Evolutionary conservation across 257 asterid genomes (phyloP).

Genomic region (Prunella vulgaris): DNA sequence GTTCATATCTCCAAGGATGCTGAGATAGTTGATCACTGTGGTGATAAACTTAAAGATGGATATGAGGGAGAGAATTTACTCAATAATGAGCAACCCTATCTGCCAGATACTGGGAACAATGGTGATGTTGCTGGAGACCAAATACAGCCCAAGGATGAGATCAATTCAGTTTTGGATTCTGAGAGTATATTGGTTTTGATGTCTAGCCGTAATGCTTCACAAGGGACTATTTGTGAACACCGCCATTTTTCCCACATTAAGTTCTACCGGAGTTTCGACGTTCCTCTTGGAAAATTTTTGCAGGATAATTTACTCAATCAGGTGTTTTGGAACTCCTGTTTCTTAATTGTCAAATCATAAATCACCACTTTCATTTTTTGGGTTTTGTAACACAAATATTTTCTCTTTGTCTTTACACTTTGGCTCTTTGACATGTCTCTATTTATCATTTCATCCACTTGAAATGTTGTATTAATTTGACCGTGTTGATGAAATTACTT

Average conservation of each 20-base stretch:
- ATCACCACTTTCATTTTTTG: background rate
- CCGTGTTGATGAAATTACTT: background rate
- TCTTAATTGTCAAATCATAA: constrained; percentile 6
- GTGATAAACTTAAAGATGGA: constrained; percentile 23
- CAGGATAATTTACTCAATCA: constrained; percentile 75
- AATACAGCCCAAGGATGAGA: constrained; percentile 50
- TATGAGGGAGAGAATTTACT: constrained; percentile 36
- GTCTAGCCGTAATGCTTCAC: constrained; percentile 75
- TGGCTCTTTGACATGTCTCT: background rate
- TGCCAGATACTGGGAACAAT: constrained; percentile 24
- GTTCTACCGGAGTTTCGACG: constrained; percentile 82
- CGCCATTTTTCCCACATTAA: constrained; percentile 83
- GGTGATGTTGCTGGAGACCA: constrained; percentile 43
- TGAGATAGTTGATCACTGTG: constrained; percentile 27
- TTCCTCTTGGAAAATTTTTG: constrained; percentile 81
- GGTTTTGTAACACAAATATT: constrained; percentile 1
- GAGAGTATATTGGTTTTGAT: constrained; percentile 85
- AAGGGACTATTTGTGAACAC: constrained; percentile 75
- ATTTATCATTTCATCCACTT: background rate
- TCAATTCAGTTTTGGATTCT: constrained; percentile 69
- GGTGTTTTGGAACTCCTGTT: constrained; percentile 36
- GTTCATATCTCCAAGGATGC: constrained; percentile 31
- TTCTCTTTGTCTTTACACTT: background rate
- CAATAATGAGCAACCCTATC: constrained; percentile 25
- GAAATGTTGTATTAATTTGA: background rate